Percentiles rank a stretch among this genome's conserved stretches.
These are phyloP conservation scores for Yamadazyma kanchanaburiensis DNA, from an alignment of 1,139 yeast genomes.

Conservation along the genomic window DNA sequence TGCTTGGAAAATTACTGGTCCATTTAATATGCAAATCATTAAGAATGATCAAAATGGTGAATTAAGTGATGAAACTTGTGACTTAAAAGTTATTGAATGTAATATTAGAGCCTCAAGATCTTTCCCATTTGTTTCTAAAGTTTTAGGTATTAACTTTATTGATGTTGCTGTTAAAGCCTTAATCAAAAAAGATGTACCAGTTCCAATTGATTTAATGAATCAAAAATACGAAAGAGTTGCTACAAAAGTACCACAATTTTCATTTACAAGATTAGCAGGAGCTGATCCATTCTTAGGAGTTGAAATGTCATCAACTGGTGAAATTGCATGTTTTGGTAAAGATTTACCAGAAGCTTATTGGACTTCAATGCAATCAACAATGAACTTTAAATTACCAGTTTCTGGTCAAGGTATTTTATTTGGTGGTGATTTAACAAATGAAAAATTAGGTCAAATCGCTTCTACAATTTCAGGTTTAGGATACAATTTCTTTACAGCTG, in stretches of 20 bases:
- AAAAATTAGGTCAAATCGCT: conserved; percentile 72
- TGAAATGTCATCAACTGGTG: conserved; percentile 99
- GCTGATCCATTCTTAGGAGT: conserved; percentile 99
- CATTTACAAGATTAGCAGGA: conserved; percentile 96
- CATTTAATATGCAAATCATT: conserved; percentile 97
- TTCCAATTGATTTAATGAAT: conserved; percentile 67
- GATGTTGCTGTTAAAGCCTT: conserved; percentile 91
- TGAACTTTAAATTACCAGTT: conserved; percentile 91
- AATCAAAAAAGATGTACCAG: conserved; percentile 67
- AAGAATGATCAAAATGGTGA: conserved; percentile 51
- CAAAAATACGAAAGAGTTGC: conserved; percentile 73
- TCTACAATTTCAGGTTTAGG: conserved; percentile 67
- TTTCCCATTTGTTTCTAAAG: conserved; percentile 98
- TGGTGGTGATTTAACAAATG: conserved; percentile 86
- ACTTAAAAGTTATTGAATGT: conserved; percentile 92
- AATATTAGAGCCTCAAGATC: conserved; percentile 98
- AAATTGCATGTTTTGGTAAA: conserved; percentile 92
- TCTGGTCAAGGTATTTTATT: conserved; percentile 88
- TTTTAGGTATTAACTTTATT: conserved; percentile 87
- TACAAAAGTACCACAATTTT: conserved; percentile 95
- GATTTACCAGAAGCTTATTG: conserved; percentile 90
- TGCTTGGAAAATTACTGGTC: conserved; percentile 97
- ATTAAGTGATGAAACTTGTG: conserved; percentile 52
- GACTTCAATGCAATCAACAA: conserved; percentile 94
- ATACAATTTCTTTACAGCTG: conserved; percentile 78